Percentiles rank a stretch among this genome's conserved stretches.
phyloP scores from a whole-genome alignment of 148 eudicot species.

The Vaccinium darrowii region DNA sequence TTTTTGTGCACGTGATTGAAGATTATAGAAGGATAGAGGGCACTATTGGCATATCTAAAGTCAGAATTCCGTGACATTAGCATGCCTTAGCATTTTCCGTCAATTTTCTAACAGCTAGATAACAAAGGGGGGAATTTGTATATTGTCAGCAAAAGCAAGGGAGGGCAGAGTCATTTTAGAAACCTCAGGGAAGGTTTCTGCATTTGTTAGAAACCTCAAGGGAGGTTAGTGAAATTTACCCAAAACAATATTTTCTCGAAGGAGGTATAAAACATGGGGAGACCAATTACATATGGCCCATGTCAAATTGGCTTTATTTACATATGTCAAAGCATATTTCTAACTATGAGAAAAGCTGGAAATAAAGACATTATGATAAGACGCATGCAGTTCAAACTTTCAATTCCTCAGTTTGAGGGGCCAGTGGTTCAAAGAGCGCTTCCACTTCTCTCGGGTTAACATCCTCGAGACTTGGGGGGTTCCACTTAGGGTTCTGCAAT shows the following conservation, averaged over 20 bases:
- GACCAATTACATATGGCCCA: background rate
- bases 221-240: too few species aligned
- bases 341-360: background rate
- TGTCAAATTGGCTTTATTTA: slow-evolving; percentile 1
- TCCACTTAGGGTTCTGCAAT: slow-evolving; percentile 91
- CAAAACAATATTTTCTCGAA: background rate
- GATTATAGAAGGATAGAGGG: too few species aligned
- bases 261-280: background rate
- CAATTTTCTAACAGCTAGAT: too few species aligned
- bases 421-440: slow-evolving; percentile 57
- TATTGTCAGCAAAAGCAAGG: too few species aligned
- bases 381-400: slow-evolving; percentile 22
- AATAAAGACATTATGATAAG: background rate
- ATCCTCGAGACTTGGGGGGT: slow-evolving; percentile 66
- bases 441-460: slow-evolving; percentile 66
- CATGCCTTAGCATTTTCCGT: too few species aligned
- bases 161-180: too few species aligned
- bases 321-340: background rate
- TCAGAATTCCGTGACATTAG: too few species aligned
- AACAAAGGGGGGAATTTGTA: too few species aligned
- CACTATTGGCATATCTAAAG: too few species aligned
- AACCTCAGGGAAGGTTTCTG: too few species aligned
- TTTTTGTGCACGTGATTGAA: too few species aligned
- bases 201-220: too few species aligned
- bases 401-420: slow-evolving; percentile 54